phyloP scores from a whole-genome alignment of 805 yeast genomes.

The Kodamaea restingae region DNA sequence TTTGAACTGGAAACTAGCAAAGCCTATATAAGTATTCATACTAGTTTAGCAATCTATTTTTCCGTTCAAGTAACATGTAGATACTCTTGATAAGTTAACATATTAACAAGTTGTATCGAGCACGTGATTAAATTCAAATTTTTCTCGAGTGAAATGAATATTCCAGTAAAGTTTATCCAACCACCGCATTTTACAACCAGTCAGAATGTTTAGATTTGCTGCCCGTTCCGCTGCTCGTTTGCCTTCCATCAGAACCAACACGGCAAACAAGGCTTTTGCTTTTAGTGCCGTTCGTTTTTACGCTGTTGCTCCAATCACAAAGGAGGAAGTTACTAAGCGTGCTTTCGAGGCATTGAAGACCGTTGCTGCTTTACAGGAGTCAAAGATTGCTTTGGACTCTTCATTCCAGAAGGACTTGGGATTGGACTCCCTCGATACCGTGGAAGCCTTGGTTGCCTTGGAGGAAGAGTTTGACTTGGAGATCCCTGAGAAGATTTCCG shows the following conservation, averaged over 20 bases:
- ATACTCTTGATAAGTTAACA: not conserved
- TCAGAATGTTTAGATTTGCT: slow-evolving; percentile 50
- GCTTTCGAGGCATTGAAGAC: slow-evolving; percentile 73
- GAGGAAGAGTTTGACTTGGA: slow-evolving; percentile 86
- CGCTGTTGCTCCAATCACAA: slow-evolving; percentile 62
- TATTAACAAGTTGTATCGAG: not conserved
- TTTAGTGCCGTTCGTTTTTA: slow-evolving; percentile 45
- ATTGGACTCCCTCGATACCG: slow-evolving; percentile 91
- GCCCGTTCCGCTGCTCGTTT: slow-evolving; percentile 37
- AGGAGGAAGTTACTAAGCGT: slow-evolving; percentile 78
- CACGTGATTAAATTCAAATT: slow-evolving; percentile 2
- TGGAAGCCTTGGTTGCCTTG: slow-evolving; percentile 92
- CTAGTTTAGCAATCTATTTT: too few species aligned
- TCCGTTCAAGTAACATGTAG: too few species aligned
- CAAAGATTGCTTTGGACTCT: slow-evolving; percentile 42
- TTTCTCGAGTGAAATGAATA: slow-evolving; percentile 2
- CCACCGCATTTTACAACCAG: not conserved
- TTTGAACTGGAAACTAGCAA: slow-evolving; percentile 35
- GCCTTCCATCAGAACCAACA: slow-evolving; percentile 28
- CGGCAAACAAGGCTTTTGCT: slow-evolving; percentile 20
- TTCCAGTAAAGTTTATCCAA: not conserved
- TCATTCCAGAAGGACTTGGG: slow-evolving; percentile 70
- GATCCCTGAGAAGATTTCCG: slow-evolving; percentile 88
- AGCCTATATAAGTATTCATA: slow-evolving; percentile 1
- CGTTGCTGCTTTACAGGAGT: slow-evolving; percentile 45